Percentiles rank a stretch among this genome's conserved stretches.
Conservation (phyloP, 306 rosid genomes). For the Cicer bijugum region DNA sequence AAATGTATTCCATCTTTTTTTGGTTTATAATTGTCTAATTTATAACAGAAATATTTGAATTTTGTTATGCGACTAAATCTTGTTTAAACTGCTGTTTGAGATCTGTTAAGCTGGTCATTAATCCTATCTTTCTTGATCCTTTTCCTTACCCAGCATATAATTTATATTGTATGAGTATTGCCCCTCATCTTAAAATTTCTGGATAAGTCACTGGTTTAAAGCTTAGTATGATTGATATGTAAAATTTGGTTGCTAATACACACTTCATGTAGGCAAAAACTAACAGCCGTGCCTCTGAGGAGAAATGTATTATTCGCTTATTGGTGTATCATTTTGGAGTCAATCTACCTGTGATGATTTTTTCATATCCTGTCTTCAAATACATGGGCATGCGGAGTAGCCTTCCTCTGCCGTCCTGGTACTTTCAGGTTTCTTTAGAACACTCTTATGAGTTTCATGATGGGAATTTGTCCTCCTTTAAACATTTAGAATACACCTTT, state of each 20-base stretch:
- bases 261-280: conserved; percentile 67
- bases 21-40: too few relatives aligned
- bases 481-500: background rate
- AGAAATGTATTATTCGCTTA: conserved; percentile 81
- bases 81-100: background rate
- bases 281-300: conserved; percentile 89
- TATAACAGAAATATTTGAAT: too few relatives aligned
- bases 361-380: conserved; percentile 83
- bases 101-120: background rate
- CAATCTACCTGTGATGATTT: conserved; percentile 84
- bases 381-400: conserved; percentile 90
- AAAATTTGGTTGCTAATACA: conserved; percentile 36
- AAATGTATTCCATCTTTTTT: too few relatives aligned
- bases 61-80: background rate
- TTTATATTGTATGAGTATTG: background rate
- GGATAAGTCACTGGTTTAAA: background rate
- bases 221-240: background rate
- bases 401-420: conserved; percentile 98
- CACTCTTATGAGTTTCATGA: conserved; percentile 33
- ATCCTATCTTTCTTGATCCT: background rate
- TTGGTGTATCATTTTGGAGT: conserved; percentile 85
- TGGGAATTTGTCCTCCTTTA: conserved; percentile 1
- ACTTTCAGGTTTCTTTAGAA: conserved; percentile 78
- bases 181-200: background rate
- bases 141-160: background rate